These are phyloP conservation scores for Parathielavia hyrcaniae DNA, from an alignment of 495 filamentous ascomycete species.

Conservation along the genomic window DNA sequence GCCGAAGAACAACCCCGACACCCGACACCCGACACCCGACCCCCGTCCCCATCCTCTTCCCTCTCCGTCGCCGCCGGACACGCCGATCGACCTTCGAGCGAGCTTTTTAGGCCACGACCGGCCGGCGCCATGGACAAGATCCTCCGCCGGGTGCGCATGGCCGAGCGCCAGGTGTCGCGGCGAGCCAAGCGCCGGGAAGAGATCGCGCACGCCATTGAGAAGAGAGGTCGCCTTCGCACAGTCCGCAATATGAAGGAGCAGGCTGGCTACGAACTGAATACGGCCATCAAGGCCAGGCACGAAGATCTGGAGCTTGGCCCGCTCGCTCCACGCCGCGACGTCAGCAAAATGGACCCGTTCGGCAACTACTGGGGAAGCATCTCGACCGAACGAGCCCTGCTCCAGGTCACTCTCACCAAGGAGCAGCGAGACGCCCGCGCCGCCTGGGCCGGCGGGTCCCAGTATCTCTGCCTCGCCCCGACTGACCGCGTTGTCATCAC, in stretches of 20 bases:
- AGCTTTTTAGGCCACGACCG: not conserved
- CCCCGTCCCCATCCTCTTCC: not conserved
- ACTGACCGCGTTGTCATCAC: slow-evolving; percentile 75
- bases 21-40: too few species aligned
- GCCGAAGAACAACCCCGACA: slow-evolving; percentile 1
- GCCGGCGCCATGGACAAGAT: slow-evolving; percentile 63
- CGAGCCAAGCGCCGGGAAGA: slow-evolving; percentile 35
- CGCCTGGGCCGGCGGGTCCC: slow-evolving; percentile 47
- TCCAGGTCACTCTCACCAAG: slow-evolving; percentile 19
- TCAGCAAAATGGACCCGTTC: slow-evolving; percentile 43
- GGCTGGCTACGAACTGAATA: slow-evolving; percentile 21
- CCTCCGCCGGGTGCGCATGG: slow-evolving; percentile 59
- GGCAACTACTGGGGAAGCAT: slow-evolving; percentile 25
- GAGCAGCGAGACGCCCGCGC: slow-evolving; percentile 30
- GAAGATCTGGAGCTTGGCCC: slow-evolving; percentile 75
- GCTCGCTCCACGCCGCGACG: slow-evolving; percentile 66
- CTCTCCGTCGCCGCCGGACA: not conserved
- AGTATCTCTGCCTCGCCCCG: slow-evolving; percentile 56
- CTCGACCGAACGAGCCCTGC: slow-evolving; percentile 25
- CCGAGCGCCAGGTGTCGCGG: slow-evolving; percentile 56
- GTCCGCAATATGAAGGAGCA: not conserved
- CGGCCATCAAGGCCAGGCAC: slow-evolving; percentile 32
- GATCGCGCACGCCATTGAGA: slow-evolving; percentile 33
- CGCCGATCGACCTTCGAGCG: not conserved
- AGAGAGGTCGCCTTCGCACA: slow-evolving; percentile 29